Percentiles rank a stretch among this genome's conserved stretches.
phyloP scores from a whole-genome alignment of 2,329 filamentous ascomycete genomes.

The Trichoderma harzianum region DNA sequence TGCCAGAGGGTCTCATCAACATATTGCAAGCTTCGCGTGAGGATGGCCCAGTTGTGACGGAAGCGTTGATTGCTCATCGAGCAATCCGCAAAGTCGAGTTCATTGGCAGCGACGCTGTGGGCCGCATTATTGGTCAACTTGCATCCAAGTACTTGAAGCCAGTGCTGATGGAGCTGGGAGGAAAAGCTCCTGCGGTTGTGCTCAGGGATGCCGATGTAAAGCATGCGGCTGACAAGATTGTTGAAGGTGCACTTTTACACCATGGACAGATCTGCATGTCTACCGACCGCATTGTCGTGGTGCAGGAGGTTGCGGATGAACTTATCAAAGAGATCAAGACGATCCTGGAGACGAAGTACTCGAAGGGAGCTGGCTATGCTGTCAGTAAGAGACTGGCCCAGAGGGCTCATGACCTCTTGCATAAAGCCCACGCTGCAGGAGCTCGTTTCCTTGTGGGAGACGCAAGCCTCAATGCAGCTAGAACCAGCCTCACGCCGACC shows the following conservation, averaged over 20 bases:
- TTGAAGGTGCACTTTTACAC: constrained; percentile 22
- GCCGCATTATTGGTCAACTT: constrained; percentile 37
- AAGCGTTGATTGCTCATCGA: constrained; percentile 36
- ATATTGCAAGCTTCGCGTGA: constrained; percentile 31
- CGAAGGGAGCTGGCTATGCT: neutral
- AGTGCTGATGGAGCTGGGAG: constrained; percentile 46
- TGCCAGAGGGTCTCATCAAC: constrained; percentile 41
- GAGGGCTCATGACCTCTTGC: constrained; percentile 1
- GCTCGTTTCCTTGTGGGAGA: constrained; percentile 44
- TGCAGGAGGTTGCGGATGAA: neutral
- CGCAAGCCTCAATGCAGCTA: neutral
- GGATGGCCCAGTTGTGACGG: constrained; percentile 35
- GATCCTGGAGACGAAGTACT: neutral
- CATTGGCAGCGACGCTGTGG: constrained; percentile 42
- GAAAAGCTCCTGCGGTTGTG: constrained; percentile 43
- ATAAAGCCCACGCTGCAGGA: constrained; percentile 64
- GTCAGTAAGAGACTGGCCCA: neutral
- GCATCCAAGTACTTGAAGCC: constrained; percentile 43
- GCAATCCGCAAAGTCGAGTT: constrained; percentile 42
- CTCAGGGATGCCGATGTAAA: constrained; percentile 44
- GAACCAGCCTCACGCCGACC: constrained; percentile 42
- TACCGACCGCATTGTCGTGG: constrained; percentile 56
- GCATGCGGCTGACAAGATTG: constrained; percentile 34
- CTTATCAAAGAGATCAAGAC: neutral
- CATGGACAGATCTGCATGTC: constrained; percentile 70